Evolutionary conservation across 2,329 filamentous ascomycete genomes (phyloP), one percentile per base, ranked within the genome.

Genomic region (Nemania bipapillata): DNA sequence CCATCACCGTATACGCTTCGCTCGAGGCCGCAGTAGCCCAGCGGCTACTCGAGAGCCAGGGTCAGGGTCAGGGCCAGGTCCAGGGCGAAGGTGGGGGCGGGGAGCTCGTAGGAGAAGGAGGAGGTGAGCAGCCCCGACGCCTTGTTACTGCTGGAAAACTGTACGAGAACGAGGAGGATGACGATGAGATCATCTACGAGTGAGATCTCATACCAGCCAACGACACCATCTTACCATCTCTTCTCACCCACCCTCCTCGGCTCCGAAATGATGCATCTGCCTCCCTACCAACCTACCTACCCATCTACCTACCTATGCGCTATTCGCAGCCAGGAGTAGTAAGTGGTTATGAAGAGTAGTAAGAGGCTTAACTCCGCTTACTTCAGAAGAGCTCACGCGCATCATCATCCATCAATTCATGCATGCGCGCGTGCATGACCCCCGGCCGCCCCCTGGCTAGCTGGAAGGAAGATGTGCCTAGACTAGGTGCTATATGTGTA

Each of bases 151-250:
- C 76, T 1, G 76, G 76, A 2, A 79, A 79, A 68, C 71, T 79
- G 20, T 79, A 79, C 60, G 77, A 79, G 70, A 77, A 78, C 58
- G 77, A 79, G 65, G 78, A 79, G 40, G 76, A 77, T 5, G 78
- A 79, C 66, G 78, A 79, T 50, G 77, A 78, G 70, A 79, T 79
- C 50, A 53, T 78, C n/a, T 76, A 78, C 56, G 71, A 68, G 22
- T 70, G 66, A 70, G 20, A n/a, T n/a, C 40, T n/a, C 4, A 4
- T 12, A 15, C 15, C 2, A n/a, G 9, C 40, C 15, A 45, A 4
- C 15, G 4, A n/a, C n/a, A n/a, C n/a, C n/a, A n/a, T 45, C 12
- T n/a, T 5, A 4, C 3, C 15, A n/a, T 45, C 40, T 45, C 40
- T 3, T n/a, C 4, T 40, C 37, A 40, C 11, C n/a, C 4, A 9